Conservation (phyloP, 352 stramenopile species). For the Halophytophthora polymorphica region DNA sequence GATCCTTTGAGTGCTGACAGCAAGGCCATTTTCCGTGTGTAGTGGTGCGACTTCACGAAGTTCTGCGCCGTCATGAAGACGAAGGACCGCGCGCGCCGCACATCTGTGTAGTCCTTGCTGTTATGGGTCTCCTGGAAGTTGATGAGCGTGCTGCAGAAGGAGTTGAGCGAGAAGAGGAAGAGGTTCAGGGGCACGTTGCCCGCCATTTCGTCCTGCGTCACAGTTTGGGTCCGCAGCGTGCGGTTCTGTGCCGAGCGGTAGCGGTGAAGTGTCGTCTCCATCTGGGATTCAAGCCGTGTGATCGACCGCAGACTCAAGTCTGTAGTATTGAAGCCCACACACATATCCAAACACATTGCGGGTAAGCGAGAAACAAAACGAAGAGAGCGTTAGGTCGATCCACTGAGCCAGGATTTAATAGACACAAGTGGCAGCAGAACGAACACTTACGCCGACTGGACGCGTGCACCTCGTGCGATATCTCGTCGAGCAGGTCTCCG, state of each 20-base stretch:
- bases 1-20: slow-evolving; percentile 35
- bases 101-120: slow-evolving; percentile 26
- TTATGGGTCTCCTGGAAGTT: slow-evolving; percentile 39
- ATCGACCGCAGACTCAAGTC: slow-evolving; percentile 31
- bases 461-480: slow-evolving; percentile 27
- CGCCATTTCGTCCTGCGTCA: slow-evolving; percentile 31
- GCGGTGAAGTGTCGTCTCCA: slow-evolving; percentile 37
- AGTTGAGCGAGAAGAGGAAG: slow-evolving; percentile 52
- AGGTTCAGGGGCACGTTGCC: slow-evolving; percentile 51
- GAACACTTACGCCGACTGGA: slow-evolving; percentile 9
- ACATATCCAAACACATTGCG: too few species aligned
- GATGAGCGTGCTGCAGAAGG: slow-evolving; percentile 42
- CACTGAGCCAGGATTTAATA: background rate
- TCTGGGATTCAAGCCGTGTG: slow-evolving; percentile 32
- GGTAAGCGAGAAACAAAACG: background rate
- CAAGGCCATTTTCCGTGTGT: slow-evolving; percentile 17
- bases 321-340: background rate
- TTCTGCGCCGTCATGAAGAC: slow-evolving; percentile 16
- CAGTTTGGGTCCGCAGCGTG: slow-evolving; percentile 22
- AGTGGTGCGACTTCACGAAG: slow-evolving; percentile 32
- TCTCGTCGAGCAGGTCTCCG: slow-evolving; percentile 36
- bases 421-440: background rate
- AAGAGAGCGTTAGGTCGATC: background rate
- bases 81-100: slow-evolving; percentile 26
- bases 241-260: slow-evolving; percentile 42